phyloP scores from a whole-genome alignment of 1,284 basidiomycete genomes.

The Marasmius sp. region DNA sequence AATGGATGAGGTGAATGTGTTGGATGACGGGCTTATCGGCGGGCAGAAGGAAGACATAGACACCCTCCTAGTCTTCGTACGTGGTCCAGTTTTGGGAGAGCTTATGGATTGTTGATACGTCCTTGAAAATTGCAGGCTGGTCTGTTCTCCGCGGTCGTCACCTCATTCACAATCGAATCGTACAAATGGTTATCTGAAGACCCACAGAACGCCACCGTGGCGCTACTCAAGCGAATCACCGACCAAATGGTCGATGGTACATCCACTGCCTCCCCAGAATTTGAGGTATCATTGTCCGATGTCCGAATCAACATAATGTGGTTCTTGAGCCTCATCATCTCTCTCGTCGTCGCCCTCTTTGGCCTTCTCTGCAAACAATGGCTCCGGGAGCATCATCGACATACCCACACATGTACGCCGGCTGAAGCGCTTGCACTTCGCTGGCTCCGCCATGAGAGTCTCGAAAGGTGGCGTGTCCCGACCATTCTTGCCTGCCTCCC shows the following conservation, averaged over 20 bases:
- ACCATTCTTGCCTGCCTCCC: neutral
- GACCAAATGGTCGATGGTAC: neutral
- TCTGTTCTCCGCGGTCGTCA: slow-evolving; percentile 5
- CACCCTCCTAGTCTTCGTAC: neutral
- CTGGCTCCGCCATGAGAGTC: neutral
- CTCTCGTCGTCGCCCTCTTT: slow-evolving; percentile 2
- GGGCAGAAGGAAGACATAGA: too few relatives aligned
- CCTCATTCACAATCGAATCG: slow-evolving; percentile 5
- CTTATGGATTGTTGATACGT: neutral
- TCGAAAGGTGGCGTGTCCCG: neutral
- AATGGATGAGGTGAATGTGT: too few relatives aligned
- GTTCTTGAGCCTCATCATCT: slow-evolving; percentile 4
- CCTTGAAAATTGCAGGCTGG: neutral
- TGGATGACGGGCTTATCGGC: too few relatives aligned
- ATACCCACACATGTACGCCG: neutral
- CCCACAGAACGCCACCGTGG: neutral
- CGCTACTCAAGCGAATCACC: neutral
- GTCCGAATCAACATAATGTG: neutral
- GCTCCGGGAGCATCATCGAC: slow-evolving; percentile 8
- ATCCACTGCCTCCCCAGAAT: neutral
- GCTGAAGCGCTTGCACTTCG: neutral
- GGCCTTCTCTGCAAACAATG: slow-evolving; percentile 13
- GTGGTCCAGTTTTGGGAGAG: neutral
- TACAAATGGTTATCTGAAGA: slow-evolving; percentile 1
- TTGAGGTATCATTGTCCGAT: neutral